These are phyloP conservation scores for Penicillium olsonii DNA, from an alignment of 2,329 filamentous ascomycete species.

Conservation along the genomic window DNA sequence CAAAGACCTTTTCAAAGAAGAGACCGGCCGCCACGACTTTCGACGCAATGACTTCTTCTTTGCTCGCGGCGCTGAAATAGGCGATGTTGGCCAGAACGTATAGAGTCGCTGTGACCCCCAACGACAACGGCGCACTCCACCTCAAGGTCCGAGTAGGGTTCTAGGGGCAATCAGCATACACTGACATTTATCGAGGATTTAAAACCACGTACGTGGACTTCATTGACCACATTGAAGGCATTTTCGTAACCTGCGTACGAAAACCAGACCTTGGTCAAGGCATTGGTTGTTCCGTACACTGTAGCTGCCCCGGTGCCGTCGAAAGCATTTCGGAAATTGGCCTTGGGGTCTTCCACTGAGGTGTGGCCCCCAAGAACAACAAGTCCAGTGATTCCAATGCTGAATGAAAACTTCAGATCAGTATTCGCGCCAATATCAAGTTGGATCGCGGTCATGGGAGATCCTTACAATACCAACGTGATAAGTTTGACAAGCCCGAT, in stretches of 20 bases:
- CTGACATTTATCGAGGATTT: accelerated
- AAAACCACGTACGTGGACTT: conserved; percentile 49
- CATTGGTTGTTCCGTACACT: conserved; percentile 55
- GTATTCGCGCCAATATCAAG: not conserved
- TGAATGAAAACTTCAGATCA: conserved; percentile 1
- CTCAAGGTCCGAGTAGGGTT: conserved; percentile 60
- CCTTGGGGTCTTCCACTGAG: conserved; percentile 51
- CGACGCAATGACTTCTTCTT: conserved; percentile 55
- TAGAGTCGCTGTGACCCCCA: conserved; percentile 55
- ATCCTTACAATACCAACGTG: conserved; percentile 58
- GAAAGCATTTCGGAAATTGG: conserved; percentile 60
- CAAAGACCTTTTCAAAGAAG: conserved; percentile 63
- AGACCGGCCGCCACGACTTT: conserved; percentile 58
- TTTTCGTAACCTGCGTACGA: conserved; percentile 61
- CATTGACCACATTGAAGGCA: conserved; percentile 63
- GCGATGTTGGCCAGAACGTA: conserved; percentile 64
- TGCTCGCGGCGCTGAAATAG: conserved; percentile 60
- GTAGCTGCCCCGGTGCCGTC: conserved; percentile 48
- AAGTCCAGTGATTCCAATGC: conserved; percentile 60
- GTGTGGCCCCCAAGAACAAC: conserved; percentile 63
- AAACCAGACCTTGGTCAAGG: conserved; percentile 61
- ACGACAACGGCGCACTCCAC: conserved; percentile 51
- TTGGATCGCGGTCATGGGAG: too few species aligned
- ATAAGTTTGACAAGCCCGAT: conserved; percentile 62
- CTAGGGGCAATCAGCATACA: conserved; percentile 28